Evolutionary conservation across 768 basidiomycete genomes (phyloP).

Genomic region (Rhizopogon vesiculosus): DNA sequence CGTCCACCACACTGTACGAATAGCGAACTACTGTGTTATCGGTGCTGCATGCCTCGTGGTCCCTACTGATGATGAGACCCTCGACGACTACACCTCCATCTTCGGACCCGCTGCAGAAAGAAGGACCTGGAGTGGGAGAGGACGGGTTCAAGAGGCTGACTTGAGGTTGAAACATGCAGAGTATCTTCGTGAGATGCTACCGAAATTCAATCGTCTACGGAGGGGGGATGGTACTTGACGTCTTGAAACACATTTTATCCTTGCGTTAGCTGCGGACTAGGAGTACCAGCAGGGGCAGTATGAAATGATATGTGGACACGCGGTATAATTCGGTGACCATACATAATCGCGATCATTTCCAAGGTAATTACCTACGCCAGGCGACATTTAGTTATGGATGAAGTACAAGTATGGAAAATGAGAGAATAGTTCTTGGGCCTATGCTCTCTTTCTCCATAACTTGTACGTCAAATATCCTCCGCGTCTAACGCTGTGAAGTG

Average conservation of each 20-base stretch:
- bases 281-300: too few species aligned
- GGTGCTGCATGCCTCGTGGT: conserved; percentile 78
- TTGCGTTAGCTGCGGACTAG: neutral
- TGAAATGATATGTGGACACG: neutral
- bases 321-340: too few species aligned
- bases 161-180: conserved; percentile 85
- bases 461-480: neutral
- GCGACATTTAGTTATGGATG: neutral
- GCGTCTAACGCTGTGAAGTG: neutral
- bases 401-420: neutral
- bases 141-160: conserved; percentile 78
- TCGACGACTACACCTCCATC: conserved; percentile 81
- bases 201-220: conserved; percentile 79
- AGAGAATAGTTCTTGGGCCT: too few species aligned
- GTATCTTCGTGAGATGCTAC: conserved; percentile 87
- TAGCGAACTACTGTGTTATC: conserved; percentile 78
- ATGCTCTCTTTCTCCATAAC: neutral
- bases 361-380: neutral
- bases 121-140: conserved; percentile 81
- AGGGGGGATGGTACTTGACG: neutral
- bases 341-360: neutral
- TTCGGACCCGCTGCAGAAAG: conserved; percentile 75
- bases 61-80: conserved; percentile 69
- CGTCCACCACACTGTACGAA: conserved; percentile 76
- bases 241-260: neutral